phyloP scores from a whole-genome alignment of 768 basidiomycete species.

The Boletus pseudopeckii region DNA sequence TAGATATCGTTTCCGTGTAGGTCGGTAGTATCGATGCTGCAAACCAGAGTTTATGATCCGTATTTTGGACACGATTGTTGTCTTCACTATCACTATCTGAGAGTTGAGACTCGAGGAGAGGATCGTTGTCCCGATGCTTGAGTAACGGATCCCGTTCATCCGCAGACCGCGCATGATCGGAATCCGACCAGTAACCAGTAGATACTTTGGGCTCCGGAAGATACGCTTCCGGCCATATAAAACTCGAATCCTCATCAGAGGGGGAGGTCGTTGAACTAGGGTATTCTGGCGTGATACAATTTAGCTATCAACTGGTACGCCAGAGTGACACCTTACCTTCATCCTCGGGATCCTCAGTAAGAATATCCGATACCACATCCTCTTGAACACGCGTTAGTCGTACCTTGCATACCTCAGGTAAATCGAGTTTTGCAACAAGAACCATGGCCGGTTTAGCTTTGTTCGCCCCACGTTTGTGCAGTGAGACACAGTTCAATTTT shows the following conservation, averaged over 20 bases:
- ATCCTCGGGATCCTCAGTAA: slow-evolving; percentile 13
- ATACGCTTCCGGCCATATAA: slow-evolving; percentile 13
- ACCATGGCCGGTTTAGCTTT: slow-evolving; percentile 11
- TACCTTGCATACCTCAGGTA: background rate
- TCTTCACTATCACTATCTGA: slow-evolving; percentile 16
- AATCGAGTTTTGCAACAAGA: slow-evolving; percentile 22
- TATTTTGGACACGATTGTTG: background rate
- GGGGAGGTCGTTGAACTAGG: slow-evolving; percentile 11
- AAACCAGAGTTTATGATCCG: slow-evolving; percentile 28
- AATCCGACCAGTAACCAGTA: slow-evolving; percentile 25
- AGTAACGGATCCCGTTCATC: slow-evolving; percentile 21
- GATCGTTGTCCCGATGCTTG: slow-evolving; percentile 7
- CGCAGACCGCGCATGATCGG: slow-evolving; percentile 10
- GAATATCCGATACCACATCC: background rate
- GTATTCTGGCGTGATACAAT: background rate
- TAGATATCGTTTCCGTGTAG: slow-evolving; percentile 42
- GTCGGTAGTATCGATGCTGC: slow-evolving; percentile 38
- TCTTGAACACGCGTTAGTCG: background rate
- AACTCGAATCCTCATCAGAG: slow-evolving; percentile 1
- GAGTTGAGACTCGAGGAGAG: slow-evolving; percentile 21
- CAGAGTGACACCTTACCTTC: slow-evolving; percentile 1
- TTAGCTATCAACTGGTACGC: background rate
- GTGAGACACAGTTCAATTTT: slow-evolving; percentile 36
- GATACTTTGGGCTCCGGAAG: slow-evolving; percentile 8
- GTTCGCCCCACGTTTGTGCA: slow-evolving; percentile 2